Evolutionary conservation across 169 alveolate genomes (phyloP), one percentile per base, ranked within the genome.

Genomic region (Eimeria praecox): DNA sequence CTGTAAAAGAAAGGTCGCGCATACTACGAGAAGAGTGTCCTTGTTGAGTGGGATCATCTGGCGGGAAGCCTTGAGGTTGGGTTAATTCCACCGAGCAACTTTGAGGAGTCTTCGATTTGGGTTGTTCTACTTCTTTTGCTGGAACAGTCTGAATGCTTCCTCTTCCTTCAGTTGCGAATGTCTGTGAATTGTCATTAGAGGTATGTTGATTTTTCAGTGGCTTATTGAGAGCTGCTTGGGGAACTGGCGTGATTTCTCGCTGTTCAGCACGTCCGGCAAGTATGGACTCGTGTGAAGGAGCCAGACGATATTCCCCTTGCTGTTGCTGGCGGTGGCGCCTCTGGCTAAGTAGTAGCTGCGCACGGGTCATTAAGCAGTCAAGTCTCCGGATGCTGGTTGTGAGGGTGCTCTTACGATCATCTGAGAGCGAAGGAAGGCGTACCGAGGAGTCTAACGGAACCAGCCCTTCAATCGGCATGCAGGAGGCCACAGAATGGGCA

Each of bases 371-470:
- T 49, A 86, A 46, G 80, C 78, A 59, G 69, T 86, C 92, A 46
- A 86, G 92, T 49, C 92, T 86, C 56, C 92, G 80, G 46, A 86
- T 86, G 42, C 92, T 86, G 18, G 92, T 86, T 20, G 92, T 54
- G n/a, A 86, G 38, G 82, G 92, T 86, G 92, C 92, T 86, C 92
- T 86, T 86, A 49, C 92, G 92, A 80, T 86, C 92, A 38, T 86
- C 92, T 44, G 59, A 54, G 16, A 33, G 77, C 44, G 52, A 54
- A 30, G 4, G 18, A 56, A 54, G 75, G 56, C 75, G 75, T 1
- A 22, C 92, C 66, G 75, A 30, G 59, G 64, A 56, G 30, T 49
- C 90, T 35, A 20, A 33, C 16, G 69, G 71, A 52, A 35, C 44
- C 33, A 27, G 90, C 24, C 92, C 42, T 30, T 59, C 78, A 30